phyloP scores from a whole-genome alignment of 805 yeast species.

The Starmerella kuoi region DNA sequence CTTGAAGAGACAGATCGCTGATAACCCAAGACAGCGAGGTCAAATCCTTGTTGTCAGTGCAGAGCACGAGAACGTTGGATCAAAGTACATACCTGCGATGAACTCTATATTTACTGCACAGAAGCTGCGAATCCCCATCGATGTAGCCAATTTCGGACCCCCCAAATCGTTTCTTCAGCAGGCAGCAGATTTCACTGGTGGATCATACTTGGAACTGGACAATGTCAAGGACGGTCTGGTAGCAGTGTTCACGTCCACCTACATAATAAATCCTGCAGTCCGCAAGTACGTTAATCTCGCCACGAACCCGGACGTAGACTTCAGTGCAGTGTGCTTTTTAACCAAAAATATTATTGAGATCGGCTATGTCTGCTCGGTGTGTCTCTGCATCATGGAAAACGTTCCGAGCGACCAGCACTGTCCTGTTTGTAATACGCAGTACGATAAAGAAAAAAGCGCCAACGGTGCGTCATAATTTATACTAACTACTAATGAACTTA shows the following conservation, averaged over 20 bases:
- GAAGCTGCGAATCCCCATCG: constrained; percentile 70
- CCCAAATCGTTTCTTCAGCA: constrained; percentile 83
- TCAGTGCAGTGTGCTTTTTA: constrained; percentile 84
- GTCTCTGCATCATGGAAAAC: constrained; percentile 51
- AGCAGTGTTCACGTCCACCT: constrained; percentile 70
- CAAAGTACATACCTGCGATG: constrained; percentile 87
- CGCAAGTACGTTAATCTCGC: constrained; percentile 70
- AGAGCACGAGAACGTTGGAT: constrained; percentile 52
- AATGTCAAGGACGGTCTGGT: constrained; percentile 55
- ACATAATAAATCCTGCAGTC: constrained; percentile 73
- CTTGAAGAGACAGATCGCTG: constrained; percentile 43
- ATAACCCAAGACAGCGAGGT: constrained; percentile 42
- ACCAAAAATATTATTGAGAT: constrained; percentile 85
- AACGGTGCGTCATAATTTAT: too few relatives aligned
- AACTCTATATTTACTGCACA: constrained; percentile 93
- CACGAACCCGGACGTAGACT: constrained; percentile 74
- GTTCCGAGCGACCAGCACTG: constrained; percentile 54
- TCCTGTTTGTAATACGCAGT: constrained; percentile 75
- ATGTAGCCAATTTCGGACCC: constrained; percentile 67
- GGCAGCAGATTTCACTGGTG: constrained; percentile 89
- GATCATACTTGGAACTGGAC: constrained; percentile 63
- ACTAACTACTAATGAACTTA: too few relatives aligned
- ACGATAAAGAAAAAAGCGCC: too few relatives aligned
- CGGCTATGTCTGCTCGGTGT: constrained; percentile 91
- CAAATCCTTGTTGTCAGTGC: constrained; percentile 52